These are phyloP conservation scores for Chaetomium fimeti DNA, from an alignment of 495 filamentous ascomycete genomes.

Conservation along the genomic window DNA sequence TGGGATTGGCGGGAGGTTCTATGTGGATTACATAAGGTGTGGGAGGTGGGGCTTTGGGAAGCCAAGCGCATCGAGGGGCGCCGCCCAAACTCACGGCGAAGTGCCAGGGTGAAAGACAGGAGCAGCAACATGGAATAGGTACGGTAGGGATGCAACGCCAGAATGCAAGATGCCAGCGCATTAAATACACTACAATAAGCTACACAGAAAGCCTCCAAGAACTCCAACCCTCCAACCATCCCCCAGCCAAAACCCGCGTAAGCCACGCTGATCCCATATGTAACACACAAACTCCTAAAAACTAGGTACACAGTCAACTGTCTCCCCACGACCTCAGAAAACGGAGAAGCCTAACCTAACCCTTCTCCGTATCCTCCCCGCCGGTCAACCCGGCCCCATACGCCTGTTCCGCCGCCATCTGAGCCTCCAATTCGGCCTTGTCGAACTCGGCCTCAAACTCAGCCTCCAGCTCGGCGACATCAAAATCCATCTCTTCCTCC, in stretches of 20 bases:
- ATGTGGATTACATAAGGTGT: conserved; percentile 9
- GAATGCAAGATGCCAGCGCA: conserved; percentile 7
- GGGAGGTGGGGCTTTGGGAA: not conserved
- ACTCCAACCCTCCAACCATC: not conserved
- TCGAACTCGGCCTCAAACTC: conserved; percentile 62
- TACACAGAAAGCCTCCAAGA: not conserved
- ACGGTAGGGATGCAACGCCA: too few species aligned
- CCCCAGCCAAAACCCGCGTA: not conserved
- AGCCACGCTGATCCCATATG: not conserved
- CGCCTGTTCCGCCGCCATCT: not conserved
- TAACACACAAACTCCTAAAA: not conserved
- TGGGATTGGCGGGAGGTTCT: conserved; percentile 1
- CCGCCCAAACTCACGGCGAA: too few species aligned
- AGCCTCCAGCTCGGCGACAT: conserved; percentile 63
- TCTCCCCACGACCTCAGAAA: not conserved
- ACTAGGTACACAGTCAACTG: not conserved
- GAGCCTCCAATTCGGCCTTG: conserved; percentile 12
- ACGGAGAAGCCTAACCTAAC: not conserved
- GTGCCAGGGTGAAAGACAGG: too few species aligned
- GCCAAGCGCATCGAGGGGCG: not conserved
- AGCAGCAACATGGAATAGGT: not conserved
- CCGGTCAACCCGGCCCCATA: conserved; percentile 23
- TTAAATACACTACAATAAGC: conserved; percentile 10
- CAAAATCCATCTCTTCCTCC: conserved; percentile 45
- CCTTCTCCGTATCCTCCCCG: not conserved